These are phyloP conservation scores for Penicillium robsamsonii DNA, from an alignment of 495 filamentous ascomycete genomes.

Conservation along the genomic window DNA sequence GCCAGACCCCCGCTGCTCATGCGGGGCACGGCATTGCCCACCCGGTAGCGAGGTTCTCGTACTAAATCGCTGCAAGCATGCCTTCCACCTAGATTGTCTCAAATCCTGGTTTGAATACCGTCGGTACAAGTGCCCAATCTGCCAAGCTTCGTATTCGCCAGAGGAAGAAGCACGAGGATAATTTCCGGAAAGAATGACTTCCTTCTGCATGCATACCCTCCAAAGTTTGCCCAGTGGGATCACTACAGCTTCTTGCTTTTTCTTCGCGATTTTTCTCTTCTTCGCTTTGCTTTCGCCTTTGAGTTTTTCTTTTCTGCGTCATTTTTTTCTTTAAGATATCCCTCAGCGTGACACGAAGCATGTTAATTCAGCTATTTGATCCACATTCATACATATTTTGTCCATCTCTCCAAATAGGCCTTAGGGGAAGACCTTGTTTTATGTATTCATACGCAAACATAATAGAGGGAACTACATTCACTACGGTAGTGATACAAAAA, in stretches of 20 bases:
- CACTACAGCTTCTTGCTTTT: neutral
- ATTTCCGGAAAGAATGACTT: neutral
- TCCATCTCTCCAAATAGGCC: neutral
- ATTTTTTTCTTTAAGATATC: conserved; percentile 3
- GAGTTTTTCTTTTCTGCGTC: neutral
- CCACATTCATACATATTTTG: neutral
- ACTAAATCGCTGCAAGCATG: conserved; percentile 35
- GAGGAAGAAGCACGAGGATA: conserved; percentile 10
- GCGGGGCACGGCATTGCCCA: neutral
- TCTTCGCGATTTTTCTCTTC: neutral
- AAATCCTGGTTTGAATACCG: conserved; percentile 36
- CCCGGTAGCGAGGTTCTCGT: conserved; percentile 22
- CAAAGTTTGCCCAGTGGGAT: neutral
- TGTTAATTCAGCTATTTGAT: neutral
- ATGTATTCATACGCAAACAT: neutral
- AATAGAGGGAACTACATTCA: neutral
- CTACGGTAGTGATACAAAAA: neutral
- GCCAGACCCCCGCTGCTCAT: neutral
- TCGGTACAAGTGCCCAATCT: conserved; percentile 36
- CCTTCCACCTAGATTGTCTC: conserved; percentile 35
- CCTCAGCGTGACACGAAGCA: neutral
- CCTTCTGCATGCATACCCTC: neutral
- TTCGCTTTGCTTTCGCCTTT: neutral
- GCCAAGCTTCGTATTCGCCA: conserved; percentile 32
- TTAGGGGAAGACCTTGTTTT: neutral